Evolutionary conservation across 164 flowering plant species (phyloP).

Genomic region (Brasenia schreberi): DNA sequence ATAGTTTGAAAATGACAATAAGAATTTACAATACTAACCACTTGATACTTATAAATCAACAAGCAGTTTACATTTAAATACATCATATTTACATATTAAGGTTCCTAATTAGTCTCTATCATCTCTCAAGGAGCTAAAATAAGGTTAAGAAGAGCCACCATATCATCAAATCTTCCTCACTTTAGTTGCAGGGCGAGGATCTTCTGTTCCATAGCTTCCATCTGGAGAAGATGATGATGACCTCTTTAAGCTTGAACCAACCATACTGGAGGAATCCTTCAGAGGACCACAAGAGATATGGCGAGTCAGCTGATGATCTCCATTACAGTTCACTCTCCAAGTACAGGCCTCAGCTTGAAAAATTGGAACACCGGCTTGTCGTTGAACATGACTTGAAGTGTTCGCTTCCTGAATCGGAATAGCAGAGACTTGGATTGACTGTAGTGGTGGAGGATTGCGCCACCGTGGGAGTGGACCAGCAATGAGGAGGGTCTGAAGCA

Average conservation of each 20-base stretch:
- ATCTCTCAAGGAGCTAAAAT: not conserved
- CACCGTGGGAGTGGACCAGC: constrained; percentile 73
- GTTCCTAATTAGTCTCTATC: not conserved
- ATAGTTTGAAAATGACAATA: no score
- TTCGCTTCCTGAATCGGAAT: constrained; percentile 11
- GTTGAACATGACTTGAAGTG: not conserved
- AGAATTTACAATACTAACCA: no score
- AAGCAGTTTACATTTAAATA: not conserved
- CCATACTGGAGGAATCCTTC: not conserved
- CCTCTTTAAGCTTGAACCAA: not conserved
- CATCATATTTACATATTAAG: not conserved
- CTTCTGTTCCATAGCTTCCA: not conserved
- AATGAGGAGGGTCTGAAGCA: constrained; percentile 59
- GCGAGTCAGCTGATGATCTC: not conserved
- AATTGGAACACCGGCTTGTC: not conserved
- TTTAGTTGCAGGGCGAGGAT: not conserved
- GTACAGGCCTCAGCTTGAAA: not conserved
- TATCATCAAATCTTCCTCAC: not conserved
- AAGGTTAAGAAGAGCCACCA: not conserved
- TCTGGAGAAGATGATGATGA: not conserved
- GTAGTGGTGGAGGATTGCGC: constrained; percentile 57
- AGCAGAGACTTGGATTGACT: constrained; percentile 31
- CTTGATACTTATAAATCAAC: no score
- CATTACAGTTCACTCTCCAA: not conserved
- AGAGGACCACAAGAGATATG: not conserved